Evolutionary conservation across 2,329 filamentous ascomycete species (phyloP).

Genomic region (Pyrenochaeta sp.): DNA sequence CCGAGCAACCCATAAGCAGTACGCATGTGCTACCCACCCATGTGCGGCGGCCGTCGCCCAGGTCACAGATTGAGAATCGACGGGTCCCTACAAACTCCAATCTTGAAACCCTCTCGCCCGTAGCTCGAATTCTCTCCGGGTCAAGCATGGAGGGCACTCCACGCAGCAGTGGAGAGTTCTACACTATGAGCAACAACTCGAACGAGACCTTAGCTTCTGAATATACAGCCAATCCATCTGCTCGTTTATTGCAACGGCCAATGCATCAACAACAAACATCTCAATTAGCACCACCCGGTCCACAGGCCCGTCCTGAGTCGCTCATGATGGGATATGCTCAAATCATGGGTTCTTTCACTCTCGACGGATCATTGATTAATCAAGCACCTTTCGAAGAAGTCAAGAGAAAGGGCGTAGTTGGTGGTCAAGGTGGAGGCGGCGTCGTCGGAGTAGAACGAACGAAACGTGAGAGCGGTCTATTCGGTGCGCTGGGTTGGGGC

Average conservation of each 20-base stretch:
- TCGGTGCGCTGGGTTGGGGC: conserved; percentile 87
- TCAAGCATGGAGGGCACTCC: conserved; percentile 80
- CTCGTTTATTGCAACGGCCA: conserved; percentile 56
- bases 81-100: conserved; percentile 50
- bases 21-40: conserved; percentile 52
- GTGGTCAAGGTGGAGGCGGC: conserved; percentile 81
- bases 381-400: conserved; percentile 92
- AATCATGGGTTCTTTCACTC: conserved; percentile 86
- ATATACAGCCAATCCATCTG: conserved; percentile 66
- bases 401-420: conserved; percentile 90
- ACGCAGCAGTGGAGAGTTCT: conserved; percentile 92
- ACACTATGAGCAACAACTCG: conserved; percentile 93
- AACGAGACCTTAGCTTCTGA: conserved; percentile 93
- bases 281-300: conserved; percentile 42
- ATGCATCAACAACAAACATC: conserved; percentile 41
- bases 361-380: conserved; percentile 92
- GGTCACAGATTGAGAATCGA: conserved; percentile 24
- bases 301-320: conserved; percentile 69
- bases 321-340: conserved; percentile 99
- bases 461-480: conserved; percentile 79
- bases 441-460: conserved; percentile 81
- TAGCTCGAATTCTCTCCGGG: conserved; percentile 76
- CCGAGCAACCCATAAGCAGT: conserved; percentile 29
- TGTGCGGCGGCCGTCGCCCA: conserved; percentile 32
- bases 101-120: conserved; percentile 66